Conservation (phyloP, 2,329 filamentous ascomycete species). For the Trichoderma guizhouense region DNA sequence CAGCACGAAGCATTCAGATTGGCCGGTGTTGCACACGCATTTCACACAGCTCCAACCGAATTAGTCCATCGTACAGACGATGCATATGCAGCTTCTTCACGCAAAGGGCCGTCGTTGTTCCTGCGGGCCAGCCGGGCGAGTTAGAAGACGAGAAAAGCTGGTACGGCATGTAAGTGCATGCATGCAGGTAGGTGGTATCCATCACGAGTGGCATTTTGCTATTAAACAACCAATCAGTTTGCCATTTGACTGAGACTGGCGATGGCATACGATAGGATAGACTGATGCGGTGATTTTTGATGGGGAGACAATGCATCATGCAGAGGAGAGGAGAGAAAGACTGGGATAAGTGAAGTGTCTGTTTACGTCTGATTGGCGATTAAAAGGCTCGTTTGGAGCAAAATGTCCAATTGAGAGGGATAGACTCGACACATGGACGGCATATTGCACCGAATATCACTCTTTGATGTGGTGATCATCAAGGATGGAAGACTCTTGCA, state of each 20-base stretch:
- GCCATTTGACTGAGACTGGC: too few relatives aligned
- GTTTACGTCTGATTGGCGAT: neutral
- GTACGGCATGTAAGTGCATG: constrained; percentile 14
- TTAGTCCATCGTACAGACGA: neutral
- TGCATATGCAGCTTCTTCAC: constrained; percentile 9
- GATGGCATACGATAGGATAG: neutral
- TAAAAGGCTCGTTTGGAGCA: neutral
- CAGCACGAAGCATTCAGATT: neutral
- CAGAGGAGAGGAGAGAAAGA: neutral
- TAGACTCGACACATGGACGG: neutral
- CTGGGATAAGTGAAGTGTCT: neutral
- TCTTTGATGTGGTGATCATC: neutral
- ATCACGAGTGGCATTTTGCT: neutral
- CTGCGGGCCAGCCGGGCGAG: constrained; percentile 2
- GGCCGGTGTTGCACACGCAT: neutral
- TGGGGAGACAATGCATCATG: neutral
- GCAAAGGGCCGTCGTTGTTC: neutral
- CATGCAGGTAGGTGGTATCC: constrained; percentile 4
- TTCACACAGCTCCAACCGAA: neutral
- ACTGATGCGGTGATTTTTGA: neutral
- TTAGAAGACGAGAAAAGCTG: neutral
- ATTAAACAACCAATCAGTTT: neutral
- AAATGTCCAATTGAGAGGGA: neutral
- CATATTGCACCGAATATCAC: neutral
- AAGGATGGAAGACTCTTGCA: neutral